Evolutionary conservation across 768 basidiomycete species (phyloP).

Genomic region (Boletus pseudo-olivaceus): DNA sequence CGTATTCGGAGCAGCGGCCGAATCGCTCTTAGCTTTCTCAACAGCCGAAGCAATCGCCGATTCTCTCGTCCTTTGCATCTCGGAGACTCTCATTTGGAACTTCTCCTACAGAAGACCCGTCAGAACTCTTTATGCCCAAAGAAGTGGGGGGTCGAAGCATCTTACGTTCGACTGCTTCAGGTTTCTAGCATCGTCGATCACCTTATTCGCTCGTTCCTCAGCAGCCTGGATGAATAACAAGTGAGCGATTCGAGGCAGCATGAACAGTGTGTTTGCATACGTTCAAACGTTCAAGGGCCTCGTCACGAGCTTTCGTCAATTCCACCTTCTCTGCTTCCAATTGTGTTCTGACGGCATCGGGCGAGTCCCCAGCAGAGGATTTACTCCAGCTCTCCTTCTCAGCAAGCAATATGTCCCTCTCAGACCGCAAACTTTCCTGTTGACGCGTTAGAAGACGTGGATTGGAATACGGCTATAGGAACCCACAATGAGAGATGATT

Average conservation of each 20-base stretch:
- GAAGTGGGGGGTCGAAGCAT: not conserved
- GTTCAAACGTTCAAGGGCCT: conserved; percentile 57
- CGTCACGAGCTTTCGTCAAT: conserved; percentile 54
- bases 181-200: conserved; percentile 41
- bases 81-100: conserved; percentile 51
- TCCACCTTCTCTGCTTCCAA: conserved; percentile 63
- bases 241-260: not conserved
- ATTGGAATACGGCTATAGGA: not conserved
- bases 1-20: conserved; percentile 14
- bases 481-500: conserved; percentile 34
- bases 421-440: conserved; percentile 51
- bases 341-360: conserved; percentile 34
- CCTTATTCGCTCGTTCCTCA: conserved; percentile 44
- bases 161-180: conserved; percentile 33
- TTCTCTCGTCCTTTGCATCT: conserved; percentile 51
- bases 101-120: conserved; percentile 47
- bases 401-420: conserved; percentile 58
- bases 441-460: not conserved
- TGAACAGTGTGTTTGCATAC: conserved; percentile 32
- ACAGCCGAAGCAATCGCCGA: conserved; percentile 54
- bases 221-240: conserved; percentile 29
- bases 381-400: conserved; percentile 48
- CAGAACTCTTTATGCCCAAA: not conserved
- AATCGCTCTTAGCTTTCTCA: conserved; percentile 50
- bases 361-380: conserved; percentile 17